phyloP scores from a whole-genome alignment of 192 early-diverging fungal genomes.

The Geosiphon pyriformis region DNA sequence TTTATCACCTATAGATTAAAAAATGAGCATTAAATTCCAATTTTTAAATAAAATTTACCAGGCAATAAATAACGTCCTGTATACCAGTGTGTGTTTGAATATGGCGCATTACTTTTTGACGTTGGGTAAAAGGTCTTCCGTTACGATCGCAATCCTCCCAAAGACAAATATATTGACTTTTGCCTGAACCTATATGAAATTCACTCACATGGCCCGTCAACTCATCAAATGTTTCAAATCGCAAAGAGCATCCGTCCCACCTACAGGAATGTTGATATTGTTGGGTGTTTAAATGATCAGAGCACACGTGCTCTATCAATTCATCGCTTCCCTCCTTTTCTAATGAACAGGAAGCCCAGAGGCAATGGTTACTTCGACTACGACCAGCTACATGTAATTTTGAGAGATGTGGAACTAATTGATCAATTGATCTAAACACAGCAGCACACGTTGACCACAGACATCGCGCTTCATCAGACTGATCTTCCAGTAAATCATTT shows the following conservation, averaged over 20 bases:
- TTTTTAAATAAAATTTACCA: background rate
- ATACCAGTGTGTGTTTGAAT: constrained; percentile 74
- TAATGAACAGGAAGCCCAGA: constrained; percentile 57
- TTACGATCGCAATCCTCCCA: constrained; percentile 48
- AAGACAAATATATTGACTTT: constrained; percentile 47
- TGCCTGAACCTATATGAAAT: constrained; percentile 57
- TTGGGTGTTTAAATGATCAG: constrained; percentile 45
- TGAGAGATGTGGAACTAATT: constrained; percentile 47
- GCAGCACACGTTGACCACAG: constrained; percentile 49
- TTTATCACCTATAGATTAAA: constrained; percentile 54
- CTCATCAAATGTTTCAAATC: constrained; percentile 56
- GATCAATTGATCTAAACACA: constrained; percentile 43
- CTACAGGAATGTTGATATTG: constrained; percentile 60
- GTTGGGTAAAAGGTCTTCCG: constrained; percentile 44
- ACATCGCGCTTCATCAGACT: constrained; percentile 28
- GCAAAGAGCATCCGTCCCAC: constrained; percentile 61
- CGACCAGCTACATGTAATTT: constrained; percentile 37
- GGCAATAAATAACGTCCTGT: background rate
- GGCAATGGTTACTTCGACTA: constrained; percentile 41
- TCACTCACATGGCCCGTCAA: constrained; percentile 61
- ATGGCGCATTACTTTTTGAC: constrained; percentile 69
- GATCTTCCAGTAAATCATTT: background rate
- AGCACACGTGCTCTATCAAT: constrained; percentile 56
- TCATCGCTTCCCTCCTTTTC: constrained; percentile 45
- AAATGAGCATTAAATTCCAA: constrained; percentile 17